Conservation (phyloP, 169 alveolate genomes). For the Cryptosporidium tyzzeri region DNA sequence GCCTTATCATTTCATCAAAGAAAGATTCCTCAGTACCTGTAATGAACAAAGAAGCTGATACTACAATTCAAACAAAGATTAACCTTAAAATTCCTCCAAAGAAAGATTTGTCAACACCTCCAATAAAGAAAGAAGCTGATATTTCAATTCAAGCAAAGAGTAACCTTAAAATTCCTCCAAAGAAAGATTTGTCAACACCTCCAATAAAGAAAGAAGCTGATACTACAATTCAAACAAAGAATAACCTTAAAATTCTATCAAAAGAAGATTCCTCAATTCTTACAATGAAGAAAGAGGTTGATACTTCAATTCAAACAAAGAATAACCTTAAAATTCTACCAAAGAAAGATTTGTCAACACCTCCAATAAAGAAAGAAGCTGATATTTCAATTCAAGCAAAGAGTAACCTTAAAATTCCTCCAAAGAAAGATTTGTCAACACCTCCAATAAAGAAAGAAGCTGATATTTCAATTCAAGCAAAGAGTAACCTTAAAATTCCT, state of each 20-base stretch:
- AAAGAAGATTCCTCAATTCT: too few species aligned
- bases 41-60: background rate
- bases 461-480: background rate
- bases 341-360: background rate
- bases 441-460: background rate
- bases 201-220: background rate
- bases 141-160: background rate
- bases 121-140: background rate
- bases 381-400: background rate
- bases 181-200: background rate
- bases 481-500: background rate
- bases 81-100: background rate
- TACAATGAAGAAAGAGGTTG: too few species aligned
- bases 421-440: background rate
- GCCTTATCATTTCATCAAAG: background rate
- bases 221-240: background rate
- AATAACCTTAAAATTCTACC: background rate
- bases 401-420: constrained; percentile 20
- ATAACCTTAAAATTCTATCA: background rate
- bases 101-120: background rate
- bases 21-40: background rate
- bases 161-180: background rate
- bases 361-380: too few species aligned
- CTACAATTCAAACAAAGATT: background rate
- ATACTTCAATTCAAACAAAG: background rate